Conservation (phyloP, 345 rosid species). For the Geranium rotundifolium region DNA sequence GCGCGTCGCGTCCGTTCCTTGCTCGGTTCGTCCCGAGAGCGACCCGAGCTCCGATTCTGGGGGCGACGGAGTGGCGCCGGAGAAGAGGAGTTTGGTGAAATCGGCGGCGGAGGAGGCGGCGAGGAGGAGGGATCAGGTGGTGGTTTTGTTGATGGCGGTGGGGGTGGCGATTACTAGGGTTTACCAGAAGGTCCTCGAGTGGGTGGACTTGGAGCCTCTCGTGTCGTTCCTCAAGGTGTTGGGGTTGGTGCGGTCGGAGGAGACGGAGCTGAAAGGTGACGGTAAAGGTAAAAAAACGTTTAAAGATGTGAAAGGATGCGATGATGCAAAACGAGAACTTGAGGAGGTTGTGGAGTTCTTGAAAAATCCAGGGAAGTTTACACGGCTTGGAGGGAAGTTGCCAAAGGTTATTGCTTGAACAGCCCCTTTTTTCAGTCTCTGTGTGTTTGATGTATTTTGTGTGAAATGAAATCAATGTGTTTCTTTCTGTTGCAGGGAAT, state of each 20-base stretch:
- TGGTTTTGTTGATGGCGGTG: conserved; percentile 54
- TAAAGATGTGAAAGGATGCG: conserved; percentile 99
- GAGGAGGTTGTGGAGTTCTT: conserved; percentile 98
- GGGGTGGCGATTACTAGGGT: conserved; percentile 43
- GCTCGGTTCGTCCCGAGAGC: too few species aligned
- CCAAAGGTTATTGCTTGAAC: too few species aligned
- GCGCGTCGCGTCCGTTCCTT: too few species aligned
- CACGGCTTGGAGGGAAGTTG: conserved; percentile 97
- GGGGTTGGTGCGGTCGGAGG: too few species aligned
- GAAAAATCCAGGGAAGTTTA: conserved; percentile 82
- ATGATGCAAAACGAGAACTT: conserved; percentile 99
- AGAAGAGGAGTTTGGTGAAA: too few species aligned
- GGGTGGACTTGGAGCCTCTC: too few species aligned
- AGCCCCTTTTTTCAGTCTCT: too few species aligned
- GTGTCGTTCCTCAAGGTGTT: too few species aligned
- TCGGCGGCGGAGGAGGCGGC: conserved; percentile 15
- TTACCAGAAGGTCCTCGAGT: conserved; percentile 34
- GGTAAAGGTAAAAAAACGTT: conserved; percentile 55
- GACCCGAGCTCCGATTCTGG: too few species aligned
- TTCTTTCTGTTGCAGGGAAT: conserved; percentile 63
- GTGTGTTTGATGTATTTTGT: conserved; percentile 2
- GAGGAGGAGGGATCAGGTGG: conserved; percentile 24
- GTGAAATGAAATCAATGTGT: conserved; percentile 5
- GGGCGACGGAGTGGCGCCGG: too few species aligned
- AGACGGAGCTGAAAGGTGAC: conserved; percentile 29